A percentile compares a stretch with the other conserved stretches of the same genome.
Conservation (phyloP, 179 eudicot genomes). For the Corrigiola litoralis region DNA sequence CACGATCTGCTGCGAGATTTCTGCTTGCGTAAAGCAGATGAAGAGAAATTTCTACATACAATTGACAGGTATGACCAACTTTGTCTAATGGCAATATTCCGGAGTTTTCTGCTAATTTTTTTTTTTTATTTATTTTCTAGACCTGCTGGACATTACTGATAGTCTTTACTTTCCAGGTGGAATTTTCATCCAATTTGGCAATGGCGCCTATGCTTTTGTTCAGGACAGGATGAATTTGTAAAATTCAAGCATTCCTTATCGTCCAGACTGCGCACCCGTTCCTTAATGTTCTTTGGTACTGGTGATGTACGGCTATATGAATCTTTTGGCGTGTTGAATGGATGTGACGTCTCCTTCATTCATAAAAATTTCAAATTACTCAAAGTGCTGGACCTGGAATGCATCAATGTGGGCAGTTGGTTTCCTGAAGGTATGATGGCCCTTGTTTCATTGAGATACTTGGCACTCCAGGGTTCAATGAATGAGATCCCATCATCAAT, state of each 20-base stretch:
- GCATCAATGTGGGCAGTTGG: not conserved
- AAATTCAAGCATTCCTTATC: not conserved
- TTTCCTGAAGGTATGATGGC: not conserved
- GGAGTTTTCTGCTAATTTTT: no score
- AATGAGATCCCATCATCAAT: not conserved
- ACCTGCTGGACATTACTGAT: not conserved
- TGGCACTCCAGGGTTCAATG: not conserved
- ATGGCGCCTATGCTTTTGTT: not conserved
- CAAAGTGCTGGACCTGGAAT: constrained; percentile 9
- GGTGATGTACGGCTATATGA: no score
- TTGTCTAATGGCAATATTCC: no score
- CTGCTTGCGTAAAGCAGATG: not conserved
- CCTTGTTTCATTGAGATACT: not conserved
- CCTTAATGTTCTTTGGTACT: not conserved
- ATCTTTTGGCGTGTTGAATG: not conserved
- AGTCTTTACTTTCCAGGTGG: not conserved
- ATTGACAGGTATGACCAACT: not conserved
- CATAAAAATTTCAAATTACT: not conserved
- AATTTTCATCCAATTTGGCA: constrained; percentile 1
- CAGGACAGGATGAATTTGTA: not conserved
- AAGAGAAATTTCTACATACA: not conserved
- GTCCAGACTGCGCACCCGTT: constrained; percentile 1
- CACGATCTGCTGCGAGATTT: constrained; percentile 2
- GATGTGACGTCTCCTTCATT: not conserved
- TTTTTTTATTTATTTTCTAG: not conserved